Percentiles rank a stretch among this genome's conserved stretches.
phyloP scores from a whole-genome alignment of 2,329 filamentous ascomycete species.

The Fusarium sp. region DNA sequence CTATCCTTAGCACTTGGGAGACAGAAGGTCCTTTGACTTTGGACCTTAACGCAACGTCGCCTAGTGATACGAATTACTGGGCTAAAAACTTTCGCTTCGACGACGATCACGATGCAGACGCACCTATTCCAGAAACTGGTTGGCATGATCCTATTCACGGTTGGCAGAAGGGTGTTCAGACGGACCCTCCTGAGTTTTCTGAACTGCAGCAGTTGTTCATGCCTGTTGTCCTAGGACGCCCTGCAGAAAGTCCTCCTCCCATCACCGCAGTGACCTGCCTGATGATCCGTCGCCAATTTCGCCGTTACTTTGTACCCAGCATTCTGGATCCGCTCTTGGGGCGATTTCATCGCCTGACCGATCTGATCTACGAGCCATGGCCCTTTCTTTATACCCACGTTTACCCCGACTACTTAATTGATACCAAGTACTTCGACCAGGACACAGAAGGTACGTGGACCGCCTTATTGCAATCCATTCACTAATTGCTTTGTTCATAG shows the following conservation, averaged over 20 bases:
- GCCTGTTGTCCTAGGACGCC: neutral
- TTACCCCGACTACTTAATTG: neutral
- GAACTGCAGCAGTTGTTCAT: neutral
- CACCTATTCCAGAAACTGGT: neutral
- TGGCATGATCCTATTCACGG: neutral
- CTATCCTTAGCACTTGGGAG: neutral
- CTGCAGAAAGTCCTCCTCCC: neutral
- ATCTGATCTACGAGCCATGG: neutral
- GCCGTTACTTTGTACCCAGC: neutral
- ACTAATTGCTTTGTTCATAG: neutral
- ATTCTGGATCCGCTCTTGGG: neutral
- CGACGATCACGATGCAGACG: neutral
- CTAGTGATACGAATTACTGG: conserved; percentile 4
- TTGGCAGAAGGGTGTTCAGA: neutral
- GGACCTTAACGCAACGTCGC: neutral
- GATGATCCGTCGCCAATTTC: conserved; percentile 14
- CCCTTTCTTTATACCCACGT: neutral
- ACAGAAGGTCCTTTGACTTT: neutral
- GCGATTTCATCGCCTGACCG: neutral
- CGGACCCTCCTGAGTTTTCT: rapidly evolving
- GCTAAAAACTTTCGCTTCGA: conserved; percentile 3
- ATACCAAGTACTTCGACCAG: too few relatives aligned
- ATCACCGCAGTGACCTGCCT: conserved; percentile 2
- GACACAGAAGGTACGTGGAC: neutral
- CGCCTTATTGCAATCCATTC: neutral